These are phyloP conservation scores for Coemansia sp. DNA, from an alignment of 371 early-diverging fungal genomes.

Conservation along the genomic window DNA sequence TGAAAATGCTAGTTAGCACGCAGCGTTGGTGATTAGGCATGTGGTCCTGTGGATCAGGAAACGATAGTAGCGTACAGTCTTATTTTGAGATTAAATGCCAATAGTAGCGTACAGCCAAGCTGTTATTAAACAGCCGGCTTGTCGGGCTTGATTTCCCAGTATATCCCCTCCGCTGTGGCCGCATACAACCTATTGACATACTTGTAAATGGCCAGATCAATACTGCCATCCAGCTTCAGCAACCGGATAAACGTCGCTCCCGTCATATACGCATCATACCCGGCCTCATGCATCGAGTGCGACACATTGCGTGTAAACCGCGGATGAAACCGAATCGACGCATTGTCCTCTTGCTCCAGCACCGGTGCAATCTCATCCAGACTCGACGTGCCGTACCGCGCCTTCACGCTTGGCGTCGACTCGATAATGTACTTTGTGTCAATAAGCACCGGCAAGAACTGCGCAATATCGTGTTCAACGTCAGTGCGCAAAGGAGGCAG, in stretches of 20 bases:
- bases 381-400: slow-evolving; percentile 32
- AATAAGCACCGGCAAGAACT: slow-evolving; percentile 65
- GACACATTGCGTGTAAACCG: slow-evolving; percentile 20
- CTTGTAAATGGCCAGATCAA: slow-evolving; percentile 30
- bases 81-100: not conserved
- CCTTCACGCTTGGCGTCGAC: slow-evolving; percentile 57
- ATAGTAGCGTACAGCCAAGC: no score
- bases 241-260: slow-evolving; percentile 64
- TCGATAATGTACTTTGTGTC: slow-evolving; percentile 80
- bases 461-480: slow-evolving; percentile 59
- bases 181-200: slow-evolving; percentile 41
- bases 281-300: slow-evolving; percentile 77
- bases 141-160: slow-evolving; percentile 14
- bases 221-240: slow-evolving; percentile 39
- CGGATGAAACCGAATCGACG: slow-evolving; percentile 21
- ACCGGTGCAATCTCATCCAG: slow-evolving; percentile 44
- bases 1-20: not conserved
- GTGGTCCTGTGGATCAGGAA: no score
- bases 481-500: slow-evolving; percentile 65
- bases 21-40: no score
- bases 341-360: slow-evolving; percentile 19
- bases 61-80: not conserved
- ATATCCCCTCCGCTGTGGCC: slow-evolving; percentile 10
- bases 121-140: no score
- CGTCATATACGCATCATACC: slow-evolving; percentile 86